Base-by-base conservation (phyloP, 345 rosid genomes). In the Brassica nigra region DNA sequence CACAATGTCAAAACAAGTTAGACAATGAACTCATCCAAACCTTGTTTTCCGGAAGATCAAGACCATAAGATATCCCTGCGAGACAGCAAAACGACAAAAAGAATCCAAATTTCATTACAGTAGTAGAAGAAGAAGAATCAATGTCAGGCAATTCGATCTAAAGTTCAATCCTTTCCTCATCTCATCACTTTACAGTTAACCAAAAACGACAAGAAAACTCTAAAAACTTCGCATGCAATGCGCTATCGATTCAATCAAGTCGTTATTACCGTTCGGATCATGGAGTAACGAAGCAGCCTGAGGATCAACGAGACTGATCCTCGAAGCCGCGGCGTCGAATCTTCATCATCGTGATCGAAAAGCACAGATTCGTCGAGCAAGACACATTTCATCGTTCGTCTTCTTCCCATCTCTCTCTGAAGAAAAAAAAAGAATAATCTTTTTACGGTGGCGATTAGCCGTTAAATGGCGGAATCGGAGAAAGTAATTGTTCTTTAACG, bases 271-370 rank as follows among this genome's bases (percentile, higher is more conserved):
- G 88, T 69, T 47, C 80, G 84, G 81, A 87, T 83, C 42, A 78
- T 70, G 18, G 92, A 88, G 52, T 82, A 86, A 79, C 86, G 90
- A 75, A 91, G 90, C 65, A 70, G 76, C 59, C 82, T 82, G 77
- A 91, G 85, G 49, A 91, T 84, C 63, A 81, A 66, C 2, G 81
- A 73, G 8, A 81, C 86, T 49, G 76, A 84, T 8, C 75, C 61
- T 18, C 84, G 81, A 31, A 80, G 37, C 0, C 47, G 36, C 20
- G 76, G 66, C 2, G 66, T 44, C 20, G 65, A 33, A 61, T 63
- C 87, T 31, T 44, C 66, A 49, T 67, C 39, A 5, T 72, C 66
- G 1, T 2, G 47, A 52, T 23, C 0, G 0, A 80, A 14, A 3
- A 88, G 58, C 27, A 84, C 84, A 18, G 89, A 85, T 20, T 83